These are phyloP conservation scores for Cenchrus fungigraminus DNA, from an alignment of 176 grass and related monocot species.

Conservation along the genomic window DNA sequence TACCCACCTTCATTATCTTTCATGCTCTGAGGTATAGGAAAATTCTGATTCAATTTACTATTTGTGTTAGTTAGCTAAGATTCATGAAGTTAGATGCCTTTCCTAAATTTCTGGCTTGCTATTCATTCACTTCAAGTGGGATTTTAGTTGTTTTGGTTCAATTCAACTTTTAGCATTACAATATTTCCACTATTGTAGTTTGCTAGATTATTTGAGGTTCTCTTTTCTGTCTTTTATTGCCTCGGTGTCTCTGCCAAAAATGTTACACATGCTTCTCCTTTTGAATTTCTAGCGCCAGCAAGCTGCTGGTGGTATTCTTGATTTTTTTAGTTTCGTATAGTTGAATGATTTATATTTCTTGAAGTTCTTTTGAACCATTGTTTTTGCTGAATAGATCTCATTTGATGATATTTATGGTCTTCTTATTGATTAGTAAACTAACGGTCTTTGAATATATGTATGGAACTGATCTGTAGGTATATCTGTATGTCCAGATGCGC, in stretches of 20 bases:
- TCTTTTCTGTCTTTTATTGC: not conserved
- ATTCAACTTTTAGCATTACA: not conserved
- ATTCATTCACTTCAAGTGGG: not conserved
- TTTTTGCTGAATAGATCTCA: constrained; percentile 14
- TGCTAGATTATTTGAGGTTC: not conserved
- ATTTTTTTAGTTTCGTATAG: not conserved
- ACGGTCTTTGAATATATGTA: not conserved
- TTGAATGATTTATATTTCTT: not conserved
- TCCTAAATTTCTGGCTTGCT: not conserved
- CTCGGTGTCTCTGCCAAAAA: not conserved
- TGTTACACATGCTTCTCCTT: not conserved
- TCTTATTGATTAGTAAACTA: constrained; percentile 4
- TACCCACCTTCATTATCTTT: not conserved
- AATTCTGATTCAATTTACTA: not conserved
- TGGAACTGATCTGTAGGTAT: not conserved
- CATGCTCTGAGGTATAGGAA: not conserved
- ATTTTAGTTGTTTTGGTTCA: constrained; percentile 4
- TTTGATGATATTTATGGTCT: constrained; percentile 21
- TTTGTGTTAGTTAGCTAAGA: not conserved
- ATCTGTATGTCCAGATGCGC: constrained; percentile 5
- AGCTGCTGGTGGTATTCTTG: constrained; percentile 11
- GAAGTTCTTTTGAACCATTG: constrained; percentile 3
- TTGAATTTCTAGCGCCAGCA: not conserved
- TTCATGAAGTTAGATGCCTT: not conserved
- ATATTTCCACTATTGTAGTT: not conserved